phyloP scores from a whole-genome alignment of 163 green algal genomes.

The Prototheca stagnorum region DNA sequence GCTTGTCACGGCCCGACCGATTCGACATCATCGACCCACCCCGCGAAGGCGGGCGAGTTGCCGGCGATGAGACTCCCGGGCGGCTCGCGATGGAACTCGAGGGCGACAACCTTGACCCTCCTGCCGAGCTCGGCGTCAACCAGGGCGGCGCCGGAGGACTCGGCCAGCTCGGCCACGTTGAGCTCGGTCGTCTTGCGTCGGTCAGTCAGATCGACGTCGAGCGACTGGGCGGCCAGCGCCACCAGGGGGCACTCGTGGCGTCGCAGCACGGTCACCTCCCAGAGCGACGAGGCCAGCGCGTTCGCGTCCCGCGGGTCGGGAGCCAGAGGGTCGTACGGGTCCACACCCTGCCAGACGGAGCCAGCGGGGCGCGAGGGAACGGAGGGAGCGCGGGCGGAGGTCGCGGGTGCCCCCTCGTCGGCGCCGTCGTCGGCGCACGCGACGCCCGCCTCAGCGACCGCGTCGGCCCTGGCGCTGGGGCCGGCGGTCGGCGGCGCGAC shows the following conservation, averaged over 20 bases:
- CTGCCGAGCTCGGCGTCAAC: constrained; percentile 25
- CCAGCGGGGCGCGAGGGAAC: too few species aligned
- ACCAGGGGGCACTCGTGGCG: constrained; percentile 72
- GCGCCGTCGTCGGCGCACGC: too few species aligned
- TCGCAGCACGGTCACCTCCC: constrained; percentile 71
- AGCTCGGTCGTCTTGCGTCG: constrained; percentile 54
- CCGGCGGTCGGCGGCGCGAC: too few species aligned
- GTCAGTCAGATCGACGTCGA: constrained; percentile 72
- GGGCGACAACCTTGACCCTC: constrained; percentile 41
- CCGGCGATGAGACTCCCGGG: neutral
- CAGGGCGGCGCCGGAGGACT: constrained; percentile 26
- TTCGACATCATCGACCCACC: too few species aligned
- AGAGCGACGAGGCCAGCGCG: constrained; percentile 79
- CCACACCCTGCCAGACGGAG: too few species aligned
- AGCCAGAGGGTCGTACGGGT: constrained; percentile 45
- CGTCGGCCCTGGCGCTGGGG: too few species aligned
- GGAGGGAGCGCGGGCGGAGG: too few species aligned
- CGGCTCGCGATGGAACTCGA: constrained; percentile 33
- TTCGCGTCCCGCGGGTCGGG: constrained; percentile 46
- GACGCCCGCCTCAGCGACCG: too few species aligned
- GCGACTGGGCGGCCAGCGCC: constrained; percentile 29
- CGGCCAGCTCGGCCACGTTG: constrained; percentile 37
- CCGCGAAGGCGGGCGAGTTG: too few species aligned
- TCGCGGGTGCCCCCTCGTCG: too few species aligned
- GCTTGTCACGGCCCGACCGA: too few species aligned